These are phyloP conservation scores for Lomentospora prolificans DNA, from an alignment of 2,329 filamentous ascomycete species.

Conservation along the genomic window DNA sequence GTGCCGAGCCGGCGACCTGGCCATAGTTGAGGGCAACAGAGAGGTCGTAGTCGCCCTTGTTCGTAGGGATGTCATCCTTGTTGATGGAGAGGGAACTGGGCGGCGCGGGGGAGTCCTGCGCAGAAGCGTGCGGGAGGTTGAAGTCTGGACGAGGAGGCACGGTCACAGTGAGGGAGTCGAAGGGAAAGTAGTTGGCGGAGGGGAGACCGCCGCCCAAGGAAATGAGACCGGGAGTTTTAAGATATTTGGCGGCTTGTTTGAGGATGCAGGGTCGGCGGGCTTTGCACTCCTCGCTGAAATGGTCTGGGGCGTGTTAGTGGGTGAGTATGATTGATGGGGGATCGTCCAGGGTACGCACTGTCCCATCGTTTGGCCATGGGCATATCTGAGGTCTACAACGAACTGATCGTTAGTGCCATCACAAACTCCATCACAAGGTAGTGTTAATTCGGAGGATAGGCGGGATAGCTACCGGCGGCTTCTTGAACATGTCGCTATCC, in stretches of 20 bases:
- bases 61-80: constrained; percentile 59
- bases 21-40: constrained; percentile 89
- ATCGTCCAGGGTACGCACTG: constrained; percentile 43
- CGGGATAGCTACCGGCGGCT: constrained; percentile 16
- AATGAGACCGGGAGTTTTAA: constrained; percentile 76
- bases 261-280: constrained; percentile 58
- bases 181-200: constrained; percentile 84
- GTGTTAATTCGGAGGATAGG: too few relatives aligned
- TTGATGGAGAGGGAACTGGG: constrained; percentile 57
- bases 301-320: constrained; percentile 25
- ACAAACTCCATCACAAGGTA: too few relatives aligned
- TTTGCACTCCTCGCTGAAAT: constrained; percentile 53
- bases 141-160: constrained; percentile 51
- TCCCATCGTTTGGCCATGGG: constrained; percentile 78
- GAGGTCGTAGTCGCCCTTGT: constrained; percentile 52
- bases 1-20: constrained; percentile 74
- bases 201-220: constrained; percentile 89
- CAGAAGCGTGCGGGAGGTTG: constrained; percentile 55
- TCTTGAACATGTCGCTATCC: constrained; percentile 65
- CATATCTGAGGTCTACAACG: constrained; percentile 39
- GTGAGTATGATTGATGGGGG: constrained; percentile 1
- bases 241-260: constrained; percentile 69
- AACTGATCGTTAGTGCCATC: too few relatives aligned
- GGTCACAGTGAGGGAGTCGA: constrained; percentile 66
- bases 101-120: constrained; percentile 42